Evolutionary conservation across 2,329 filamentous ascomycete species (phyloP), one percentile per base, ranked within the genome.

Genomic region (Corinectria fuckeliana): DNA sequence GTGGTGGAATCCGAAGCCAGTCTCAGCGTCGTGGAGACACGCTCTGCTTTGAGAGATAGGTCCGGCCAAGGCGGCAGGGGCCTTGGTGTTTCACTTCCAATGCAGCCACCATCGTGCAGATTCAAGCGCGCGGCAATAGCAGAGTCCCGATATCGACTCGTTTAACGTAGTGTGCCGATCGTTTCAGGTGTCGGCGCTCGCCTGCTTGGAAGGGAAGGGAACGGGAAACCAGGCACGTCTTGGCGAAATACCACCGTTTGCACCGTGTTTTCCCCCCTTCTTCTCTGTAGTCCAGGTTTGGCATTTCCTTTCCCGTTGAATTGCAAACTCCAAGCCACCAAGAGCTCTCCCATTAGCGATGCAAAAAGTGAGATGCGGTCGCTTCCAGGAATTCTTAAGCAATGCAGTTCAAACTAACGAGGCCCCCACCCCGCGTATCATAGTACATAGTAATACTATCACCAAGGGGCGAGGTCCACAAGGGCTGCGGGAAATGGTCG

Each of bases 11-110:
- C 26, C 49, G 16, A 18, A 4, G 16, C 8, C 23, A 32, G 66
- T 68, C 66, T 68, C 66, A 68, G 53, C 25, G 56, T 59, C 63
- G 59, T 67, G 65, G 65, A 52, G 63, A 32, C 34, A 13, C 11
- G 4, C 3, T 41, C 61, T 59, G 20, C n/a, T 62, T 66, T 62
- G n/a, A 57, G 63, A 26, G 26, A 60, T 41, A 61, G 30, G 45
- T 52, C 64, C 63, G 60, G 47, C 39, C 48, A 42, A 58, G 47
- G 38, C 14, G 14, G 9, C 47, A 61, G 54, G 61, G 63, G 49
- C 30, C 45, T 44, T 48, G 16, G 26, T 39, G 55, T 57, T 58
- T 50, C 54, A 60, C 30, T 36, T 39, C 21, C 39, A 48, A 23
- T 21, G 38, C 62, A 28, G 23, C 48, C 26, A 28, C 48, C 26